phyloP scores from a whole-genome alignment of 108 stramenopile species.

The Epithemia pelagica region DNA sequence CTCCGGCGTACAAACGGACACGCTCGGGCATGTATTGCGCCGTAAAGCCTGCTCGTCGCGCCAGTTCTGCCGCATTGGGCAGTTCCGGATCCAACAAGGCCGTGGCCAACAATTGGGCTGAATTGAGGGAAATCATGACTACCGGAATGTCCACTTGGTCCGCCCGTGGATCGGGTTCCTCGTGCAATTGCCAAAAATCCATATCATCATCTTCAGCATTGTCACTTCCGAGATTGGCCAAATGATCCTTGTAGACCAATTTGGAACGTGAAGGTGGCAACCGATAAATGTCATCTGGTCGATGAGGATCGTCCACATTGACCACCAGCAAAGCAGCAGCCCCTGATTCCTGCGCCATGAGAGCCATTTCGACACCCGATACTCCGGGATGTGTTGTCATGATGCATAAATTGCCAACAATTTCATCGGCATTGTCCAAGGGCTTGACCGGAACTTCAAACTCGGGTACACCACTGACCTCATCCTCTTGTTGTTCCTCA shows the following conservation, averaged over 20 bases:
- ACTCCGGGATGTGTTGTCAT: conserved; percentile 71
- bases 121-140: conserved; percentile 79
- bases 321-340: conserved; percentile 83
- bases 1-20: conserved; percentile 79
- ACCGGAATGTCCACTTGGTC: conserved; percentile 82
- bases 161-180: conserved; percentile 7
- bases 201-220: conserved; percentile 12
- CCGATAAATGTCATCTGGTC: conserved; percentile 78
- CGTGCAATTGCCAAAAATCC: neutral
- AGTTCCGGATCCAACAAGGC: conserved; percentile 47
- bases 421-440: conserved; percentile 66
- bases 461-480: neutral
- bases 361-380: conserved; percentile 70
- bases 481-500: conserved; percentile 2
- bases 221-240: conserved; percentile 7
- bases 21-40: conserved; percentile 26
- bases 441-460: neutral
- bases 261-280: conserved; percentile 31
- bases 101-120: conserved; percentile 77
- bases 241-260: conserved; percentile 20
- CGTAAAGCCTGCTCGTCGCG: conserved; percentile 16
- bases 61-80: conserved; percentile 18
- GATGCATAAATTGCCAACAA: conserved; percentile 78
- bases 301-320: conserved; percentile 58
- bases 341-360: conserved; percentile 68